phyloP scores from a whole-genome alignment of 306 rosid genomes.

The Trifolium repens region DNA sequence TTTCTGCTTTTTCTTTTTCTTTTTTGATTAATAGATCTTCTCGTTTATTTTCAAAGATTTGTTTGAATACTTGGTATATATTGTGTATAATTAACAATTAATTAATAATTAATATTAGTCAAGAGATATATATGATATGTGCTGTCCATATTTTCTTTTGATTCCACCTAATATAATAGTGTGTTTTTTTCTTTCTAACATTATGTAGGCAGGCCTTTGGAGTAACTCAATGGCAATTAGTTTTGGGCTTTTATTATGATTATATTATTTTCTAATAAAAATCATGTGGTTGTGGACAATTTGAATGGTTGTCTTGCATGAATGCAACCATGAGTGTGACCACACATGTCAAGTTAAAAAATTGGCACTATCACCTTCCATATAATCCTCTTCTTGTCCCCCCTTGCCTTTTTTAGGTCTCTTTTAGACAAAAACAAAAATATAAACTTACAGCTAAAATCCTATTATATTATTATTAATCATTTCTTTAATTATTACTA shows the following conservation, averaged over 20 bases:
- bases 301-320: conserved; percentile 77
- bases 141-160: conserved; percentile 41
- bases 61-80: not conserved
- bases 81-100: not conserved
- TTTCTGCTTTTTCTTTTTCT: not conserved
- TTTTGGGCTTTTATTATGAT: conserved; percentile 38
- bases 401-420: conserved; percentile 54
- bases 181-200: conserved; percentile 29
- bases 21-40: too few species aligned
- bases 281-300: conserved; percentile 56
- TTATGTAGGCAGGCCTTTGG: conserved; percentile 49
- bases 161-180: conserved; percentile 36
- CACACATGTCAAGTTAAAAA: conserved; percentile 58
- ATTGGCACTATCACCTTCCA: conserved; percentile 60
- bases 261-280: conserved; percentile 41
- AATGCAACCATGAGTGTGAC: conserved; percentile 76
- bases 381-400: conserved; percentile 69
- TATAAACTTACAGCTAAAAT: conserved; percentile 44
- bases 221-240: conserved; percentile 45
- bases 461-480: conserved; percentile 49
- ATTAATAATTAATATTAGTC: not conserved
- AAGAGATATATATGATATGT: conserved; percentile 38
- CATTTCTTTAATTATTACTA: conserved; percentile 42
- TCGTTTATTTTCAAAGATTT: not conserved
- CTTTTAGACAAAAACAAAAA: conserved; percentile 36